Conservation (phyloP, 139 green algal genomes). For the Volvox africanus region DNA sequence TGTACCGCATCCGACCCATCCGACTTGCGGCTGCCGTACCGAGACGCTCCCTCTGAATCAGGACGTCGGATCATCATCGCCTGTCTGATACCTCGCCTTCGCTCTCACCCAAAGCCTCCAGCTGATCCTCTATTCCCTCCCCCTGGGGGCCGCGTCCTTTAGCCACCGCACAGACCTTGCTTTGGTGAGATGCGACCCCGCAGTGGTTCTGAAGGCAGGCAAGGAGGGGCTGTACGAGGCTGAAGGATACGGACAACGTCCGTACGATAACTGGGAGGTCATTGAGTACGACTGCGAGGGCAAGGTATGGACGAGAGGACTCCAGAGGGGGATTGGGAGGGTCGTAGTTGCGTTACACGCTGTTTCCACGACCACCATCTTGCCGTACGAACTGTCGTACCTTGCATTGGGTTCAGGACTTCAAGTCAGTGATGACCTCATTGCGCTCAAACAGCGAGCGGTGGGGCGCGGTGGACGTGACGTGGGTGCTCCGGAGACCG, state of each 20-base stretch:
- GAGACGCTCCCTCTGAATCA: too few relatives aligned
- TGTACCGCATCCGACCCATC: too few relatives aligned
- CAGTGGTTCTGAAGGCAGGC: slow-evolving; percentile 72
- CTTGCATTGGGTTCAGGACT: slow-evolving; percentile 52
- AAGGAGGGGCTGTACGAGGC: slow-evolving; percentile 70
- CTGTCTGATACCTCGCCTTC: too few relatives aligned
- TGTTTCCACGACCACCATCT: background rate
- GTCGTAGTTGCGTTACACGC: background rate
- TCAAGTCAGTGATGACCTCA: slow-evolving; percentile 74
- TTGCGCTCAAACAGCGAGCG: slow-evolving; percentile 73
- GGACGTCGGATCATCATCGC: too few relatives aligned
- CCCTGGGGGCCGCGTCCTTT: too few relatives aligned
- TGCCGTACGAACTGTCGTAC: background rate
- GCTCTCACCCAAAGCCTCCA: too few relatives aligned
- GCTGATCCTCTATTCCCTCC: too few relatives aligned
- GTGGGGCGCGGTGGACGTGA: slow-evolving; percentile 69
- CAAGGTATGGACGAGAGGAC: slow-evolving; percentile 30
- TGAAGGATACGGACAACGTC: slow-evolving; percentile 70
- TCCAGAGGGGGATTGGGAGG: background rate
- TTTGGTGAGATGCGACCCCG: slow-evolving; percentile 38
- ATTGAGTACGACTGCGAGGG: slow-evolving; percentile 68
- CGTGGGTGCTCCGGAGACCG: slow-evolving; percentile 53
- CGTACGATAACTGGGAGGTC: slow-evolving; percentile 73
- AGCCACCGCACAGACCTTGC: too few relatives aligned
- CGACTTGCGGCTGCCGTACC: too few relatives aligned